Base-by-base conservation (phyloP, 768 basidiomycete species). In the Mycena rosella region DNA sequence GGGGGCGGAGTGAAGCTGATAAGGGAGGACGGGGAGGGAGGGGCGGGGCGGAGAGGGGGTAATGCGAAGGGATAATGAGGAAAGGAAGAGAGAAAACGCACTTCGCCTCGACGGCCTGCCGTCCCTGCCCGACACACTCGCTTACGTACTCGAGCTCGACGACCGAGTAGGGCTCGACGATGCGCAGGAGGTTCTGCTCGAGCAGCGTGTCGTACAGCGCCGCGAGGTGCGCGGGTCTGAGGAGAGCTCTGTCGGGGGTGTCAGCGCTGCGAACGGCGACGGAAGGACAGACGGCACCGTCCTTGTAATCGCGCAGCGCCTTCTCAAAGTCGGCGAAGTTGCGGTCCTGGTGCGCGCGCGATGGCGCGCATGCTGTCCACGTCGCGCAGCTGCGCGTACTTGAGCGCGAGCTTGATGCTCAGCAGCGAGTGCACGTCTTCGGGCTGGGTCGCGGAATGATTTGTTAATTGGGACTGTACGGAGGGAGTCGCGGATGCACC, bases 301-400 rank as follows among this genome's bases (percentile, higher is more conserved):
- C 86, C 75, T 91, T 90, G 78, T 97, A 96, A 65, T 96, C 94
- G 72, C 91, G 85, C 76, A 98, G 78, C 0, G 93, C 93, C 72
- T 87, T 89, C 82, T 98, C 94, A 67, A 99, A 99, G 74, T 95
- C 91, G 0, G 91, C 90, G 32, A 99, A 80, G 78, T 95, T 94
- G 38, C 97, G 87, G 59, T 93, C 91, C 79, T 96, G 92, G 74
- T 98, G 94, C n/a, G 97, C 98, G 88, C 2, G 97, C 98, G 60
- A 98, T 91, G 10, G 93, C 95, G 42, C 96, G 91, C 95, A 99
- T 98, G 58, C 94, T 95, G 75, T 98, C 95, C 18, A 98, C 92
- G 60, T 98, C 96, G 29, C 93, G 86, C 27, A 92, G 79, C 62
- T 95, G 92, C 0, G 94, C 92, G 74, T 97, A 97, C 75, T 95